Evolutionary conservation across 805 yeast species (phyloP).

Genomic region (Candida ulmi): DNA sequence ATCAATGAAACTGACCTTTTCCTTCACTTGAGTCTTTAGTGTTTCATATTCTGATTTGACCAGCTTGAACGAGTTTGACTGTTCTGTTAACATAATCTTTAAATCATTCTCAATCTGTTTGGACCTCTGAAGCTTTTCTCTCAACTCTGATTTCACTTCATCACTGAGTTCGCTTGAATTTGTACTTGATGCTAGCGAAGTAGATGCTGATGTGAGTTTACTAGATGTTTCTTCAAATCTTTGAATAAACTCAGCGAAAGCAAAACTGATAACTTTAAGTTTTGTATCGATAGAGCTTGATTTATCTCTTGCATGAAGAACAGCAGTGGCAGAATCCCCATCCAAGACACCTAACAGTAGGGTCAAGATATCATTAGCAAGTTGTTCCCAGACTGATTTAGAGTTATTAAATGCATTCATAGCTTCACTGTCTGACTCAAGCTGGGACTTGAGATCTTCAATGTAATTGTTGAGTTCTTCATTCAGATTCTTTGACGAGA

Average conservation of each 20-base stretch:
- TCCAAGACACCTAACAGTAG: slow-evolving; percentile 5
- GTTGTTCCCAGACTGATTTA: slow-evolving; percentile 8
- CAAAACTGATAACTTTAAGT: slow-evolving; percentile 13
- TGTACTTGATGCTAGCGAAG: too few species aligned
- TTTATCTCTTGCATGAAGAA: slow-evolving; percentile 14
- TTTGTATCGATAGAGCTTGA: slow-evolving; percentile 19
- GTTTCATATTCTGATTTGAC: slow-evolving; percentile 13
- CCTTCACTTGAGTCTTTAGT: slow-evolving; percentile 11
- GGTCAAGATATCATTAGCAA: slow-evolving; percentile 13
- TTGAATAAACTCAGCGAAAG: slow-evolving; percentile 13
- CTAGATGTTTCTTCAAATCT: too few species aligned
- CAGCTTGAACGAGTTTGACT: slow-evolving; percentile 7
- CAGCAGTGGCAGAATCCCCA: slow-evolving; percentile 17
- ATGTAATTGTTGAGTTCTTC: slow-evolving; percentile 19
- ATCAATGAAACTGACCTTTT: slow-evolving; percentile 5
- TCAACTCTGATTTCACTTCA: slow-evolving; percentile 1
- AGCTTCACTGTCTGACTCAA: background rate
- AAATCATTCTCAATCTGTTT: slow-evolving; percentile 14
- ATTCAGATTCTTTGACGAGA: slow-evolving; percentile 14
- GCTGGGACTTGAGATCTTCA: slow-evolving; percentile 18
- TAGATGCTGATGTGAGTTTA: too few species aligned
- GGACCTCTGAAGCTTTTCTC: slow-evolving; percentile 9
- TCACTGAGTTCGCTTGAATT: too few species aligned
- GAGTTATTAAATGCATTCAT: background rate
- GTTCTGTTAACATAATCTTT: slow-evolving; percentile 8